A percentile compares a stretch with the other conserved stretches of the same genome.
These are phyloP conservation scores for Cryptococcus deneoformans DNA, from an alignment of 1,284 basidiomycete species.

Conservation along the genomic window DNA sequence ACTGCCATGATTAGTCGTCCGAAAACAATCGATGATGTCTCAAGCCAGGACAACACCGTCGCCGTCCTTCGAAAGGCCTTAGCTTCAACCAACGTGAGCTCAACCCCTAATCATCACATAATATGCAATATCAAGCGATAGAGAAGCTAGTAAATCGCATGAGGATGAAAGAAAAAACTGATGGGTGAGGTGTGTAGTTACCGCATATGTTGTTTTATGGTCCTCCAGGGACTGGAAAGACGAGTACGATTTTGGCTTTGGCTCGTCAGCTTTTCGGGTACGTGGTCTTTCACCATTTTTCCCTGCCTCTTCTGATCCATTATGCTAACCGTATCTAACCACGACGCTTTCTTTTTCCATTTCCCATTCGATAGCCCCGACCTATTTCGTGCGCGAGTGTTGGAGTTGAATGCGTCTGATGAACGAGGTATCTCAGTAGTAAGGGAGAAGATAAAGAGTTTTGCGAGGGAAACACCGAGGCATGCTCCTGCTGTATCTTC, in stretches of 20 bases:
- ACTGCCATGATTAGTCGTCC: slow-evolving; percentile 65
- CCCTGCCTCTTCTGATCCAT: background rate
- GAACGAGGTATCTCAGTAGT: slow-evolving; percentile 97
- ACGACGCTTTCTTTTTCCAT: background rate
- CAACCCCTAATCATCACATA: too few relatives aligned
- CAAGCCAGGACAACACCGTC: slow-evolving; percentile 95
- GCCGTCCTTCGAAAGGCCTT: slow-evolving; percentile 88
- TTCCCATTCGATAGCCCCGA: slow-evolving; percentile 65
- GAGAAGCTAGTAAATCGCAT: background rate
- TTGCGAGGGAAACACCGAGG: slow-evolving; percentile 90
- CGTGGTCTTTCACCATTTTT: slow-evolving; percentile 21
- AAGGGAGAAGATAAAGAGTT: slow-evolving; percentile 97
- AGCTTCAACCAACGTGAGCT: slow-evolving; percentile 77
- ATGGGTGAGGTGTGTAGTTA: slow-evolving; percentile 57
- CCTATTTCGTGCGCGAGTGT: slow-evolving; percentile 86
- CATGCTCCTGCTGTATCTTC: slow-evolving; percentile 65
- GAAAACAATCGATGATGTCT: slow-evolving; percentile 95
- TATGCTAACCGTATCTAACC: background rate
- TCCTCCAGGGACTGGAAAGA: slow-evolving; percentile 98
- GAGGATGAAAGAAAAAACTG: too few relatives aligned
- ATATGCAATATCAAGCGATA: background rate
- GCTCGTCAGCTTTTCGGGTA: slow-evolving; percentile 93
- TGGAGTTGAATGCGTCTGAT: slow-evolving; percentile 99
- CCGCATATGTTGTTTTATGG: slow-evolving; percentile 99
- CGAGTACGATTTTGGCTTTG: slow-evolving; percentile 94